These are phyloP conservation scores for Tausonia pullulans DNA, from an alignment of 1,284 basidiomycete genomes.

Conservation along the genomic window DNA sequence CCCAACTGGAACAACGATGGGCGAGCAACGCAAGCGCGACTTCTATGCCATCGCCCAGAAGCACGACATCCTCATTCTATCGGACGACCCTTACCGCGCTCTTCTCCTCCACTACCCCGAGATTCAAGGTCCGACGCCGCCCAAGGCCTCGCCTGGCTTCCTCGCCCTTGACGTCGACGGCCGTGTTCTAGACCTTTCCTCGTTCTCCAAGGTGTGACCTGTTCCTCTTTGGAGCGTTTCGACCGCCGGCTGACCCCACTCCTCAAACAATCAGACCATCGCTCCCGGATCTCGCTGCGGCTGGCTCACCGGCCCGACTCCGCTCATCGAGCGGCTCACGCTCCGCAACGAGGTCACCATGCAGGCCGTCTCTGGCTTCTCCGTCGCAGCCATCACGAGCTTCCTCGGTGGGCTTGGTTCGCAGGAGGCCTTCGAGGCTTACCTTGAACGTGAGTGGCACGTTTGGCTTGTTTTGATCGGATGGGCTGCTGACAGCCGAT, in stretches of 20 bases:
- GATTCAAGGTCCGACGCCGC: not conserved
- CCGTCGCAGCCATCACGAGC: conserved; percentile 25
- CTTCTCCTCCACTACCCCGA: conserved; percentile 3
- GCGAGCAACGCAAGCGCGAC: conserved; percentile 50
- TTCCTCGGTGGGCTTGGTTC: conserved; percentile 28
- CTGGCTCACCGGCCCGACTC: conserved; percentile 47
- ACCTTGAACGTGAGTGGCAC: conserved; percentile 17
- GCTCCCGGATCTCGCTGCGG: conserved; percentile 50
- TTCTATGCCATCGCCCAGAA: conserved; percentile 65
- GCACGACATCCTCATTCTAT: conserved; percentile 53
- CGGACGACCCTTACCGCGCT: conserved; percentile 7
- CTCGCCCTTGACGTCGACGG: conserved; percentile 56
- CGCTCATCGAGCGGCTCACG: conserved; percentile 26
- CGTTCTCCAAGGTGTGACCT: conserved; percentile 55
- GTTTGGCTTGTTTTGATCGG: too few relatives aligned
- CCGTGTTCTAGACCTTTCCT: conserved; percentile 64
- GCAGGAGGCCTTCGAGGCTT: conserved; percentile 28
- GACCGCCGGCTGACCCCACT: not conserved
- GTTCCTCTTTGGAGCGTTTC: too few relatives aligned
- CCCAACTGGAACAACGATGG: conserved; percentile 61
- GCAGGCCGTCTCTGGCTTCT: conserved; percentile 29
- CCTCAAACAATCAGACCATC: not conserved
- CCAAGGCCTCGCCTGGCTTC: conserved; percentile 18
- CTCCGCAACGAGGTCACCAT: conserved; percentile 27
- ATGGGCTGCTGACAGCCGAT: too few relatives aligned